Conservation (phyloP, 2,329 filamentous ascomycete genomes). For the Calonectria multiphialidica region DNA sequence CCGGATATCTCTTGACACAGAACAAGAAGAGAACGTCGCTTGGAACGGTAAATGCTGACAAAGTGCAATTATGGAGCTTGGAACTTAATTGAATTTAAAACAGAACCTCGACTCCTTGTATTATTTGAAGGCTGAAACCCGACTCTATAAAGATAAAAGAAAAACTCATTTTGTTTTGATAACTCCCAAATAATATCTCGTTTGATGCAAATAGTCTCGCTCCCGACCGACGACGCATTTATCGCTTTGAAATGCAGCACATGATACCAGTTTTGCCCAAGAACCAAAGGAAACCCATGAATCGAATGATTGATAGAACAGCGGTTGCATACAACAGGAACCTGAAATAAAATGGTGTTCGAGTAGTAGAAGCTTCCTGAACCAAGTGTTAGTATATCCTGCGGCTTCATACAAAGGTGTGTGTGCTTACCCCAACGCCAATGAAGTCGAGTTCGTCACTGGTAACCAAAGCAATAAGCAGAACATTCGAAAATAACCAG, state of each 20-base stretch:
- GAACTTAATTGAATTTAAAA: neutral
- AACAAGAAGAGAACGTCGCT: neutral
- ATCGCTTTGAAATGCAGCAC: conserved; percentile 85
- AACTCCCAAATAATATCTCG: neutral
- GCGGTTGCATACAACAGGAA: conserved; percentile 90
- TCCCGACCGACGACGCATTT: neutral
- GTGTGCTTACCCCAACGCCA: conserved; percentile 4
- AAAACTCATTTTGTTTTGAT: neutral
- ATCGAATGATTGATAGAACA: conserved; percentile 83
- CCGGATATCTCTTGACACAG: too few relatives aligned
- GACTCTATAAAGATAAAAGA: neutral
- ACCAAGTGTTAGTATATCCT: neutral
- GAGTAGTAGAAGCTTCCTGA: conserved; percentile 56
- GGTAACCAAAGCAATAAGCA: neutral
- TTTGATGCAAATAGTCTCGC: neutral
- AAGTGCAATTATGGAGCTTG: neutral
- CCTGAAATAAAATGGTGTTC: conserved; percentile 90
- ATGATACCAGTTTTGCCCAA: conserved; percentile 91
- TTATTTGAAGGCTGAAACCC: neutral
- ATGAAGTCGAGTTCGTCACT: neutral
- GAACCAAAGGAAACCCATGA: conserved; percentile 93
- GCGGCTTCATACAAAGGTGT: neutral
- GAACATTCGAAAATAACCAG: conserved; percentile 9
- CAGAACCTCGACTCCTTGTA: neutral
- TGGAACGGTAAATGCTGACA: neutral